Evolutionary conservation across 108 stramenopile genomes (phyloP).

Genomic region (Cyclotella sp.): DNA sequence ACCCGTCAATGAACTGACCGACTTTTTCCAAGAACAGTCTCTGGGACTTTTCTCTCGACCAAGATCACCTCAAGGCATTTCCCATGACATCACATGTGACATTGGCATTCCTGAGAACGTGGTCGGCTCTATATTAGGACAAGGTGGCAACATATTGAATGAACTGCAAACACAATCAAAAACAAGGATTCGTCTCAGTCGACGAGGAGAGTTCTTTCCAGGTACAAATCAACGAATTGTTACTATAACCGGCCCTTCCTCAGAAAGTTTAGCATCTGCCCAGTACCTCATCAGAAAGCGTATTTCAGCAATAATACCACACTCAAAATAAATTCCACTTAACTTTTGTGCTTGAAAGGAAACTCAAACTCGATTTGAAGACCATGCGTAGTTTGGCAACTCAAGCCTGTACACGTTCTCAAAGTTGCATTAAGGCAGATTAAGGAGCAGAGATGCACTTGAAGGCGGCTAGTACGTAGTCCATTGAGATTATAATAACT

Average conservation of each 20-base stretch:
- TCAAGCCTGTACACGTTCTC: too few species aligned
- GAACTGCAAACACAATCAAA: constrained; percentile 68
- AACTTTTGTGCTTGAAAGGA: too few species aligned
- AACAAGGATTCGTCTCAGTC: constrained; percentile 74
- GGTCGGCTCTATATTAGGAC: constrained; percentile 77
- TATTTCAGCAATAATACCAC: neutral
- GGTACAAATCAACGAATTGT: constrained; percentile 80
- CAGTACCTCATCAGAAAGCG: constrained; percentile 69
- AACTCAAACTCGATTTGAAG: too few species aligned
- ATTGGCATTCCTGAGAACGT: constrained; percentile 69
- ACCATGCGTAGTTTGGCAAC: too few species aligned
- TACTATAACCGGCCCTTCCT: constrained; percentile 72
- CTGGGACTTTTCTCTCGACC: neutral
- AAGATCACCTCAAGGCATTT: constrained; percentile 13
- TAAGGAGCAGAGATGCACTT: too few species aligned
- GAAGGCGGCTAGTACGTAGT: too few species aligned
- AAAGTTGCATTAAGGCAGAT: too few species aligned
- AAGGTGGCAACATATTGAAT: constrained; percentile 67
- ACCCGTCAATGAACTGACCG: neutral
- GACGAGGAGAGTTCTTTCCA: constrained; percentile 74
- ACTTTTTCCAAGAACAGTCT: neutral
- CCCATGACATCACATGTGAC: constrained; percentile 42
- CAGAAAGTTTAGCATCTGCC: constrained; percentile 63
- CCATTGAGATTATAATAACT: too few species aligned
- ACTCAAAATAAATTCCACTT: neutral